phyloP scores from a whole-genome alignment of 257 asterid genomes.

The Nicotiana obtusifolia region DNA sequence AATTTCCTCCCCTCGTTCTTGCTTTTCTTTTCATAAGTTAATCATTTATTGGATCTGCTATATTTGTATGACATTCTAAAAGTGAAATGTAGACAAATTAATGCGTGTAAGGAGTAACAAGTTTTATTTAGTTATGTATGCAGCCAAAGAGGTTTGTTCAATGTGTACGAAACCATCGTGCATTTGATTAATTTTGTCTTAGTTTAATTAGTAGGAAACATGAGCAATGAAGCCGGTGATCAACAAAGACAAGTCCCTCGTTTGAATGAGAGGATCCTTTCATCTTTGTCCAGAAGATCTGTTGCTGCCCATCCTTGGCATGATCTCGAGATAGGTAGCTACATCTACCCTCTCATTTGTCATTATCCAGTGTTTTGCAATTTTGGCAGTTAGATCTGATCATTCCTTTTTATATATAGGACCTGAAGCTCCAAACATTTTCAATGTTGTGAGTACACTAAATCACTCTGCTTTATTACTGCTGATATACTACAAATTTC shows the following conservation, averaged over 20 bases:
- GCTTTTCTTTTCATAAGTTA: too few species aligned
- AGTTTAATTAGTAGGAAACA: background rate
- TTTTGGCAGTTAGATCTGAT: background rate
- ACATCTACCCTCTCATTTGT: background rate
- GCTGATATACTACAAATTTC: too few species aligned
- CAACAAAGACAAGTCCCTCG: conserved; percentile 11
- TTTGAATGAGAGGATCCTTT: conserved; percentile 57
- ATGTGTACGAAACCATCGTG: background rate
- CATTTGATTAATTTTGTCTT: background rate
- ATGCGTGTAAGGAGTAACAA: too few species aligned
- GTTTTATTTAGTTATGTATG: too few species aligned
- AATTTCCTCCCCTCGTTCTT: too few species aligned
- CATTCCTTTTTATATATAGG: conserved; percentile 26
- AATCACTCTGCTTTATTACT: background rate
- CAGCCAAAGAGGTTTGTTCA: too few species aligned
- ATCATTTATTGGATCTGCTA: too few species aligned
- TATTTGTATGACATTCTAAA: too few species aligned
- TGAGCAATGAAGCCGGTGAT: background rate
- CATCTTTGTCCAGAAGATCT: conserved; percentile 47
- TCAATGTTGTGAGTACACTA: conserved; percentile 39
- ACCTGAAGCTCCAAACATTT: conserved; percentile 50
- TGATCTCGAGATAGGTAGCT: conserved; percentile 50
- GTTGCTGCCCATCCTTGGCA: conserved; percentile 70
- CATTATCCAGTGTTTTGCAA: background rate
- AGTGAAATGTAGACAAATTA: too few species aligned